A percentile compares a stretch with the other conserved stretches of the same genome.
Conservation (phyloP, 768 basidiomycete species). For the Candolleomyces efflorescens region DNA sequence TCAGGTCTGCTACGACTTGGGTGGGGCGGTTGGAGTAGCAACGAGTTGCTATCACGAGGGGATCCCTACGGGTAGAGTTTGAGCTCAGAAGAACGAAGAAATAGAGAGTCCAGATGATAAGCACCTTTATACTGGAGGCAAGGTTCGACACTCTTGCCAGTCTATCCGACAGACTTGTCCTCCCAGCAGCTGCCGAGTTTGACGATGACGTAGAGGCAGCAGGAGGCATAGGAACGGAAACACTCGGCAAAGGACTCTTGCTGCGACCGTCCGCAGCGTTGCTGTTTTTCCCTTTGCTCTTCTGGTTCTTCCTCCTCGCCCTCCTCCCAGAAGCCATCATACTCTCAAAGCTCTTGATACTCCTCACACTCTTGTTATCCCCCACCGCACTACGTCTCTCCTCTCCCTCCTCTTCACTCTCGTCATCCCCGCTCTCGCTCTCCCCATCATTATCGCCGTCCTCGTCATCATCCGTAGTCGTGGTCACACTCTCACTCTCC, state of each 20-base stretch:
- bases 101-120: constrained; percentile 2
- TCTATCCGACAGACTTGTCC: constrained; percentile 79
- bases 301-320: constrained; percentile 19
- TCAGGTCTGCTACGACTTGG: constrained; percentile 8
- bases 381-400: constrained; percentile 31
- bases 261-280: constrained; percentile 3
- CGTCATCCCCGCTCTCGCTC: constrained; percentile 27
- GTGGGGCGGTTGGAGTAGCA: constrained; percentile 26
- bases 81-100: too few species aligned
- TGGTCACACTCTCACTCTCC: constrained; percentile 28
- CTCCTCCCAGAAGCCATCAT: constrained; percentile 59
- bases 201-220: not conserved
- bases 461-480: constrained; percentile 36
- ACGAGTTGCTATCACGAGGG: constrained; percentile 31
- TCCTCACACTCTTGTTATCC: constrained; percentile 50
- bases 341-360: constrained; percentile 83
- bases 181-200: constrained; percentile 17
- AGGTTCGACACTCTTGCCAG: constrained; percentile 73
- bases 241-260: not conserved
- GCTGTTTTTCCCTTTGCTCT: constrained; percentile 12
- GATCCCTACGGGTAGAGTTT: constrained; percentile 16
- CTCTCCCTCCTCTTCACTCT: constrained; percentile 28
- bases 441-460: constrained; percentile 27
- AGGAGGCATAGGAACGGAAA: not conserved
- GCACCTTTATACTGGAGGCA: constrained; percentile 39